phyloP scores from a whole-genome alignment of 805 yeast genomes.

The Yamadazyma tumulicola region DNA sequence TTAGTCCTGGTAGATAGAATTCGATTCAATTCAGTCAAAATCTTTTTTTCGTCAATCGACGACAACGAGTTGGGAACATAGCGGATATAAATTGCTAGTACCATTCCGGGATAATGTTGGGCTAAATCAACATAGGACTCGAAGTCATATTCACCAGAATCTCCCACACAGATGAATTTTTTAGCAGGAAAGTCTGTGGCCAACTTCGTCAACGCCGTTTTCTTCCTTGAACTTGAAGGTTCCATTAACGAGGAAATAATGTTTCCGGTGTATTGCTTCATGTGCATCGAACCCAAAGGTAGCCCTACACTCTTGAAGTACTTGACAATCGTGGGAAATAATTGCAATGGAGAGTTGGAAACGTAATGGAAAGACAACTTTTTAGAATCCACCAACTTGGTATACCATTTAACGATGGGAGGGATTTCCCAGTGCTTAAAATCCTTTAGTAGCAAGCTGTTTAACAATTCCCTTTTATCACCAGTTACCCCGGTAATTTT shows the following conservation, averaged over 20 bases:
- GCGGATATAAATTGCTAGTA: slow-evolving; percentile 75
- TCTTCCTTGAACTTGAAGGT: slow-evolving; percentile 81
- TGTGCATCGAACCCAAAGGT: slow-evolving; percentile 80
- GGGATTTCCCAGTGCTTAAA: slow-evolving; percentile 68
- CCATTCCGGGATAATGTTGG: slow-evolving; percentile 53
- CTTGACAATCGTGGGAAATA: slow-evolving; percentile 57
- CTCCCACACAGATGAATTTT: slow-evolving; percentile 84
- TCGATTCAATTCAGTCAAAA: slow-evolving; percentile 29
- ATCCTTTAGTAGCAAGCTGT: slow-evolving; percentile 70
- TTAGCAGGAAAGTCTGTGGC: slow-evolving; percentile 71
- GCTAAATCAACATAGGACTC: slow-evolving; percentile 85
- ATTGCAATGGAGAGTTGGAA: slow-evolving; percentile 93
- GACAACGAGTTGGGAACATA: slow-evolving; percentile 70
- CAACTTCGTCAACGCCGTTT: slow-evolving; percentile 58
- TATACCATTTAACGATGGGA: slow-evolving; percentile 72
- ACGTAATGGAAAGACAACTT: slow-evolving; percentile 83
- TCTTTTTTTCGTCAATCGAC: slow-evolving; percentile 41
- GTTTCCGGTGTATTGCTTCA: slow-evolving; percentile 85
- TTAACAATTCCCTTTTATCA: slow-evolving; percentile 77
- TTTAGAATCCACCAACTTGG: slow-evolving; percentile 37
- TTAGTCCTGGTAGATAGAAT: slow-evolving; percentile 10
- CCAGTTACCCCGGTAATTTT: slow-evolving; percentile 87
- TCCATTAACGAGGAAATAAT: slow-evolving; percentile 78
- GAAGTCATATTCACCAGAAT: slow-evolving; percentile 91
- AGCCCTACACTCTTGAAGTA: slow-evolving; percentile 54